Conservation (phyloP, 78 protist species). For the Speleostelium caveatum region DNA sequence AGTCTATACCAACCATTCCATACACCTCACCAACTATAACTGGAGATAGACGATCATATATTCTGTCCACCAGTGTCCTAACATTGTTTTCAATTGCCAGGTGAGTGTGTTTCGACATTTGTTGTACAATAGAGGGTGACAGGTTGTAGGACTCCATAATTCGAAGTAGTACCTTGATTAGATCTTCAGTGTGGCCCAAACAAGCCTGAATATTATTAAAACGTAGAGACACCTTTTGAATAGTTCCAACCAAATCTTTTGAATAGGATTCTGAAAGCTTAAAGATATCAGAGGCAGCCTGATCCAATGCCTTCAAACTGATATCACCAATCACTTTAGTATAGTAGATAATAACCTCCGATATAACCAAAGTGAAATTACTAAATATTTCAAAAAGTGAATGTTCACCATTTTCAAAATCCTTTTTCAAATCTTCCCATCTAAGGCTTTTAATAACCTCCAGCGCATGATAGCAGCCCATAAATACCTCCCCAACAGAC, state of each 20-base stretch:
- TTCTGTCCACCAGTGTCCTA: conserved; percentile 45
- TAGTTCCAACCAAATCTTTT: conserved; percentile 1
- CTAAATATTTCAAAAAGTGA: conserved; percentile 49
- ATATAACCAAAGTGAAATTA: conserved; percentile 64
- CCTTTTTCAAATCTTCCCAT: conserved; percentile 57
- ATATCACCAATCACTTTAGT: conserved; percentile 45
- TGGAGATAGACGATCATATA: conserved; percentile 49
- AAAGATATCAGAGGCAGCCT: conserved; percentile 64
- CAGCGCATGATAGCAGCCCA: conserved; percentile 70
- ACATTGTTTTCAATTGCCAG: conserved; percentile 43
- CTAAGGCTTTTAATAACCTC: conserved; percentile 61
- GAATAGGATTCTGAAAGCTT: conserved; percentile 37
- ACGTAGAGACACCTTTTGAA: conserved; percentile 51
- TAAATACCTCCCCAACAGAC: conserved; percentile 39
- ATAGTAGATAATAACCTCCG: conserved; percentile 57
- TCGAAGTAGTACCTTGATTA: conserved; percentile 28
- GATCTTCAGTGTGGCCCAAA: conserved; percentile 65
- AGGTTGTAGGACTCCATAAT: conserved; percentile 28
- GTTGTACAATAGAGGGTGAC: conserved; percentile 40
- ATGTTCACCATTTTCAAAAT: conserved; percentile 32
- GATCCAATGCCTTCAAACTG: conserved; percentile 33
- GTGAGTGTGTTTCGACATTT: conserved; percentile 35
- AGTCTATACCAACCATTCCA: conserved; percentile 27
- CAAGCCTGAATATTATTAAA: conserved; percentile 74
- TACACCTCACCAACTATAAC: conserved; percentile 70